A percentile compares a stretch with the other conserved stretches of the same genome.
phyloP scores from a whole-genome alignment of 1,284 basidiomycete species.

The Ceratobasidium sp. region DNA sequence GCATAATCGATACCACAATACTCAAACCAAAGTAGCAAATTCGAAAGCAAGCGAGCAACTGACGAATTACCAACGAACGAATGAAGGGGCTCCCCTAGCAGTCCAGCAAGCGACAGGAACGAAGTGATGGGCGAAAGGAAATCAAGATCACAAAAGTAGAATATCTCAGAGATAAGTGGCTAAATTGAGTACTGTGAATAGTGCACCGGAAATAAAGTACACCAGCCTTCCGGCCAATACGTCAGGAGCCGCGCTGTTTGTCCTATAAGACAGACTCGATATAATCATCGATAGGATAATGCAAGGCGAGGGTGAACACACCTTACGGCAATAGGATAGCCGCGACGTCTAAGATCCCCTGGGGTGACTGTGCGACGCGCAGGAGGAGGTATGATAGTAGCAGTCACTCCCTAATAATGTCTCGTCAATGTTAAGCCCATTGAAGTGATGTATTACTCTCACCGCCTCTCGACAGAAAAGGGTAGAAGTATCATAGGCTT shows the following conservation, averaged over 20 bases:
- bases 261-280: conserved; percentile 1
- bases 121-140: not conserved
- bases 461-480: conserved; percentile 18
- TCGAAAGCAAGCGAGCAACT: not conserved
- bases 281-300: not conserved
- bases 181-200: not conserved
- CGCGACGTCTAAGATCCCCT: not conserved
- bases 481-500: conserved; percentile 17
- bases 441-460: not conserved
- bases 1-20: not conserved
- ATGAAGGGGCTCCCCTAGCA: not conserved
- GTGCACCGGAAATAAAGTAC: not conserved
- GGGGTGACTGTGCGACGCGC: conserved; percentile 20
- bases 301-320: not conserved
- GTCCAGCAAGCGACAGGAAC: too few relatives aligned
- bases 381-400: conserved; percentile 23
- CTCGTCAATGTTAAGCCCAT: too few relatives aligned
- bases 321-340: conserved; percentile 16
- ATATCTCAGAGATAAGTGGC: not conserved
- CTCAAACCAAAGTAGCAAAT: not conserved
- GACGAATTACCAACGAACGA: not conserved
- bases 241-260: not conserved
- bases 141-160: too few relatives aligned
- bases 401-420: conserved; percentile 11
- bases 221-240: not conserved